Base-by-base conservation (phyloP, 352 stramenopile genomes). In the Lagenidium giganteum region DNA sequence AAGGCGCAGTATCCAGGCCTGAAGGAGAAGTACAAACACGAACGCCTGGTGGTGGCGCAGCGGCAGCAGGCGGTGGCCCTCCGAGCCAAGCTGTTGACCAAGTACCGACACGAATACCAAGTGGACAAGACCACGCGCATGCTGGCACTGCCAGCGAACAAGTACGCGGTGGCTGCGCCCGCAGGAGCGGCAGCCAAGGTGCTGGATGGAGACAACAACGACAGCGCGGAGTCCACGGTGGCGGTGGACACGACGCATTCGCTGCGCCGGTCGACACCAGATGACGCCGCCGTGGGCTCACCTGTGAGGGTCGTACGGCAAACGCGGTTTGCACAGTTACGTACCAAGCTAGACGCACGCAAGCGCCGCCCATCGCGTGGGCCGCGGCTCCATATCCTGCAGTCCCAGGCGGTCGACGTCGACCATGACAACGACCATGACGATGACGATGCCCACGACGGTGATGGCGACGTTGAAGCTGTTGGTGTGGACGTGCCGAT, bases 21-120 rank as follows among this genome's bases (percentile, higher is more conserved):
- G 40, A 42, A 62, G 0, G 54, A 61, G 28, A 47, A 38, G 17
- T 85, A 87, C 38, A 39, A 54, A 8, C 50, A 66, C 20, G 54
- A 73, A 46, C 54, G 62, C n/a, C 29, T 24, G 4, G 37, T 41
- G 0, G 53, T 55, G 5, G 47, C 53, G 9, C 40, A 71, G 20
- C 44, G 62, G 27, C 36, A 60, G 9, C 52, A 57, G 7, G 48
- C 59, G 7, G 40, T 62, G 8, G 49, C 39, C 8, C 80, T 83
- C 25, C 67, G 70, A 11, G 48, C 67, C 12, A 66, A 58, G n/a
- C 40, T 87, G 33, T 63, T 87, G 31, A 35, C 26, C 36, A 83
- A 82, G 44, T 87, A 87, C 54, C 64, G 74, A 2, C 45, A 64
- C 4, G 52, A 64, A 41, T 78, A 75, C 25, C 72, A 83, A 42